Conservation (phyloP, 306 rosid species). For the Dalbergia cochinchinensis region DNA sequence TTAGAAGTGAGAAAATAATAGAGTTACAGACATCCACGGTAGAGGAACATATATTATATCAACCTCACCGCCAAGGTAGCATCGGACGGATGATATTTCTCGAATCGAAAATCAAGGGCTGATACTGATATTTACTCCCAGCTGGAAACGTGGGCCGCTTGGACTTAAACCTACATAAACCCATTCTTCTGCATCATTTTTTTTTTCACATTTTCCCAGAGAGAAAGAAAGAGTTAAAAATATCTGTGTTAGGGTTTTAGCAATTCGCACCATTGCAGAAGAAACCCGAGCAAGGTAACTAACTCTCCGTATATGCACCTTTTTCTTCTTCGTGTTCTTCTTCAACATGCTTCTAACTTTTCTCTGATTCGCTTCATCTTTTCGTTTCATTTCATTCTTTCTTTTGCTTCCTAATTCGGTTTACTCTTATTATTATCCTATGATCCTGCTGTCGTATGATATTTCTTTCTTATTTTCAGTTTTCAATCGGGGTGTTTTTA, state of each 20-base stretch:
- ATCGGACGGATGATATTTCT: not conserved
- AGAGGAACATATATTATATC: not conserved
- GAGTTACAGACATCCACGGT: too few species aligned
- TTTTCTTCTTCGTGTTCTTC: not conserved
- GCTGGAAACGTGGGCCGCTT: not conserved
- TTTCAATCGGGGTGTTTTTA: not conserved
- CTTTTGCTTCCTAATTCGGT: not conserved
- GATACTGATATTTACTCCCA: not conserved
- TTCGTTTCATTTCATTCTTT: not conserved
- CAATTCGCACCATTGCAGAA: not conserved
- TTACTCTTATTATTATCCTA: too few species aligned
- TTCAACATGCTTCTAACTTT: too few species aligned
- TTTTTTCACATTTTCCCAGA: not conserved
- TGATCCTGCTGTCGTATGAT: not conserved
- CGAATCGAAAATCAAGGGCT: constrained; percentile 24
- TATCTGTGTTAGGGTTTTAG: constrained; percentile 70
- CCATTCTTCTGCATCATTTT: constrained; percentile 18
- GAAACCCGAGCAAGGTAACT: constrained; percentile 47
- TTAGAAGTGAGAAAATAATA: too few species aligned
- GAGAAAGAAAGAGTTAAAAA: not conserved
- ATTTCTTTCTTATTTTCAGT: not conserved
- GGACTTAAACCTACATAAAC: constrained; percentile 46
- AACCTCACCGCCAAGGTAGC: not conserved
- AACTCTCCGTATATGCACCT: not conserved
- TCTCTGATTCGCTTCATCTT: not conserved